These are phyloP conservation scores for Musa itinerans DNA, from an alignment of 176 grass and related monocot genomes.

Conservation along the genomic window DNA sequence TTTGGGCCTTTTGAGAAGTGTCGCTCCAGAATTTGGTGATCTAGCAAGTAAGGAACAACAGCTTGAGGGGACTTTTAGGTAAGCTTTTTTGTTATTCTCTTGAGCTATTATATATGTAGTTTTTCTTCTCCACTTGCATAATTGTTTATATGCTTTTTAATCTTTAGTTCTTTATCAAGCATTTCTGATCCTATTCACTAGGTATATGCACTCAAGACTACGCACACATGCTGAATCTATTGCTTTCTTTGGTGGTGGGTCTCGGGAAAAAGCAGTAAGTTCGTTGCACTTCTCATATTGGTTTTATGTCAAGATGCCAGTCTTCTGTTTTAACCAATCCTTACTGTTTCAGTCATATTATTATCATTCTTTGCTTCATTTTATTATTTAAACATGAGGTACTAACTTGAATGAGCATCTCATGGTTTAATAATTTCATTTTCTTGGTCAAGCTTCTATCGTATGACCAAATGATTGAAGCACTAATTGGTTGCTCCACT, in stretches of 20 bases:
- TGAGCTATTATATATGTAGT: conserved; percentile 4
- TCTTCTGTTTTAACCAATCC: background rate
- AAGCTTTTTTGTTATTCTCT: conserved; percentile 20
- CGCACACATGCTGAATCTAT: conserved; percentile 96
- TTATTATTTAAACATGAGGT: too few relatives aligned
- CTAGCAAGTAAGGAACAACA: conserved; percentile 91
- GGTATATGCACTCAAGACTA: conserved; percentile 94
- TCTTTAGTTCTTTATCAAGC: background rate
- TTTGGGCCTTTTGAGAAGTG: conserved; percentile 84
- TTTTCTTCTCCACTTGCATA: background rate
- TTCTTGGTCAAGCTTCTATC: too few relatives aligned
- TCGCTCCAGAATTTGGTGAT: conserved; percentile 84
- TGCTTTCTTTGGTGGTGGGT: conserved; percentile 99
- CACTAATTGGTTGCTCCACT: too few relatives aligned
- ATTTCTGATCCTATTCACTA: conserved; percentile 17
- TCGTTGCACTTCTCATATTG: background rate
- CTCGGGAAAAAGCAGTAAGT: conserved; percentile 84
- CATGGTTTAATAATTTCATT: too few relatives aligned
- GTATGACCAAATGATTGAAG: too few relatives aligned
- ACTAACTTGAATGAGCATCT: too few relatives aligned
- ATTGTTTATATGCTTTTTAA: background rate
- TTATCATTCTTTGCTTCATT: background rate
- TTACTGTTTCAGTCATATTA: background rate
- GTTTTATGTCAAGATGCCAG: background rate
- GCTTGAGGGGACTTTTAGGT: conserved; percentile 96